These are phyloP conservation scores for Ceratobasidium sp. DNA, from an alignment of 1,284 basidiomycete genomes.

Conservation along the genomic window DNA sequence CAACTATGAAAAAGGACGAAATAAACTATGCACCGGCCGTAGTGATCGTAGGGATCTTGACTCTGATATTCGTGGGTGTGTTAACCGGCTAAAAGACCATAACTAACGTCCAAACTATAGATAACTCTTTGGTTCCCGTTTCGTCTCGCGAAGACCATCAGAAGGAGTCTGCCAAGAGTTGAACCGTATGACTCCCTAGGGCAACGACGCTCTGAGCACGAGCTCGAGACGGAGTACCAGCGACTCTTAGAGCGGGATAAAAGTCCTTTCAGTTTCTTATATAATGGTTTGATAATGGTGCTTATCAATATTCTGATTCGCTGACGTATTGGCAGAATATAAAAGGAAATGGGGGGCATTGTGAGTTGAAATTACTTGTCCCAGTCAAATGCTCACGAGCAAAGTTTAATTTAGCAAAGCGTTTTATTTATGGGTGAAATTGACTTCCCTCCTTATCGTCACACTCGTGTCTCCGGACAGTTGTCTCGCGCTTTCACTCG, in stretches of 20 bases:
- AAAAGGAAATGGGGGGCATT: conserved; percentile 77
- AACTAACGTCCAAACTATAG: conserved; percentile 57
- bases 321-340: conserved; percentile 65
- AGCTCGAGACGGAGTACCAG: conserved; percentile 81
- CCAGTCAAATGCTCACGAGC: background rate
- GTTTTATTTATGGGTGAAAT: conserved; percentile 75
- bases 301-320: background rate
- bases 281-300: conserved; percentile 66
- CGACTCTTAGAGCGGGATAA: conserved; percentile 74
- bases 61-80: conserved; percentile 67
- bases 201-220: conserved; percentile 66
- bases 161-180: conserved; percentile 72
- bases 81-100: conserved; percentile 6
- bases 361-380: conserved; percentile 13
- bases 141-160: conserved; percentile 71
- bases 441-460: conserved; percentile 76
- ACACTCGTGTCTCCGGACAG: conserved; percentile 79
- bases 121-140: conserved; percentile 82
- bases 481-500: conserved; percentile 71
- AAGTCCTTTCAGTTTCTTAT: conserved; percentile 80
- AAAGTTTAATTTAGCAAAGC: conserved; percentile 59
- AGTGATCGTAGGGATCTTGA: conserved; percentile 70
- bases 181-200: conserved; percentile 82
- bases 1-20: conserved; percentile 77
- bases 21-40: conserved; percentile 80